Evolutionary conservation across 2,329 filamentous ascomycete species (phyloP).

Genomic region (Byssothecium circinans): DNA sequence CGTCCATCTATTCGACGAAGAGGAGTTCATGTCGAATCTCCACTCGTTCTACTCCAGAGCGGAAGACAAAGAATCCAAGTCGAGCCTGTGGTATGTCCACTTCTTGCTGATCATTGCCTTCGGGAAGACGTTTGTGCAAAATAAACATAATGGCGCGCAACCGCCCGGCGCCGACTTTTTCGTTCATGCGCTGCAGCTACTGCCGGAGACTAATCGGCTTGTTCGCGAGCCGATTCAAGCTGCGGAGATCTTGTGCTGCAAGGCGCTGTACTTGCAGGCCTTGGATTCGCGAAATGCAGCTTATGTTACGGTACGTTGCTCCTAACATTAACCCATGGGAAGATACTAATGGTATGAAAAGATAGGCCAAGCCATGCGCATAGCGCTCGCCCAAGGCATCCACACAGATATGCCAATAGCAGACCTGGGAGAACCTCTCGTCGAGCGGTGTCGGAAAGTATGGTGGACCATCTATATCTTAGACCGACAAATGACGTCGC

Average conservation of each 20-base stretch:
- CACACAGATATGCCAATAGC: conserved; percentile 55
- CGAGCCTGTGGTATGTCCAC: conserved; percentile 55
- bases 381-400: conserved; percentile 55
- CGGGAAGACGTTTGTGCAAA: conserved; percentile 56
- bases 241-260: conserved; percentile 55
- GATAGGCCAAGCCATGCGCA: conserved; percentile 57
- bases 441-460: conserved; percentile 53
- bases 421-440: conserved; percentile 45
- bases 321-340: background rate
- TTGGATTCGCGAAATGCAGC: conserved; percentile 53
- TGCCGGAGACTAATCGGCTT: conserved; percentile 51
- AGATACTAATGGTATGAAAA: conserved; percentile 17
- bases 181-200: conserved; percentile 62
- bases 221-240: conserved; percentile 51
- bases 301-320: conserved; percentile 47
- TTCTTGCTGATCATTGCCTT: conserved; percentile 58
- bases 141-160: conserved; percentile 26
- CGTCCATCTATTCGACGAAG: conserved; percentile 59
- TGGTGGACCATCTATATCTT: conserved; percentile 61
- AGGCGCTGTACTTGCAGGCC: conserved; percentile 57
- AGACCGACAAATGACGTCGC: conserved; percentile 57
- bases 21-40: conserved; percentile 52
- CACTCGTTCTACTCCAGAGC: conserved; percentile 46
- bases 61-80: conserved; percentile 25
- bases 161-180: conserved; percentile 61